Evolutionary conservation across 2,329 filamentous ascomycete genomes (phyloP).

Genomic region (Cladorrhinum sp.): DNA sequence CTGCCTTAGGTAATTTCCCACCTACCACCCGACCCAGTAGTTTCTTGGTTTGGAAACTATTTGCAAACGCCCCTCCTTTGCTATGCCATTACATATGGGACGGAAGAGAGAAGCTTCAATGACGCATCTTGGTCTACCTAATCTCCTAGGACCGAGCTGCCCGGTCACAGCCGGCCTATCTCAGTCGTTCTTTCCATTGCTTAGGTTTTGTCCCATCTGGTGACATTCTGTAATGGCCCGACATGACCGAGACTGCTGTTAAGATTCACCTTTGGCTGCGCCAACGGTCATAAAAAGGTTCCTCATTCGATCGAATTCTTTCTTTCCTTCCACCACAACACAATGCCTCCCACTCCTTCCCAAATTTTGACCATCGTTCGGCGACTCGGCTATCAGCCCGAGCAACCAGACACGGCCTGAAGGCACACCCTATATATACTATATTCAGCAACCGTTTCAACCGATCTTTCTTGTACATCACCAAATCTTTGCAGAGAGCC

Average conservation of each 20-base stretch:
- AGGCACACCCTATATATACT: not conserved
- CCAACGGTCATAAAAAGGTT: not conserved
- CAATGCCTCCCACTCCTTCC: not conserved
- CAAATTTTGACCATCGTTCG: not conserved
- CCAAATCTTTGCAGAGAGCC: not conserved
- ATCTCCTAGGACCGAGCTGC: not conserved
- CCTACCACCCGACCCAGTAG: too few species aligned
- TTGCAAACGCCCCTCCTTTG: too few species aligned
- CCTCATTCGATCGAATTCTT: not conserved
- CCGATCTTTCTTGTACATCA: not conserved
- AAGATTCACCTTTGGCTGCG: not conserved
- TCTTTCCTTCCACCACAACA: not conserved
- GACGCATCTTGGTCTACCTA: too few species aligned
- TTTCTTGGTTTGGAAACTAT: too few species aligned
- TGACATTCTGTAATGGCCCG: not conserved
- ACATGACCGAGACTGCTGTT: too few species aligned
- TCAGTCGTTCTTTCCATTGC: not conserved
- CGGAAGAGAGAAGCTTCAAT: too few species aligned
- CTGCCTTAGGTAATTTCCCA: too few species aligned
- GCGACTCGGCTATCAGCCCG: not conserved
- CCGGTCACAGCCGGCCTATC: not conserved
- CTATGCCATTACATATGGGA: too few species aligned
- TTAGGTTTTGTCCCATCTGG: not conserved
- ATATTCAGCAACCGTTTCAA: not conserved
- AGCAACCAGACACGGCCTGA: not conserved